These are phyloP conservation scores for Dimargaris cristalligena DNA, from an alignment of 192 early-diverging fungal genomes.

Conservation along the genomic window DNA sequence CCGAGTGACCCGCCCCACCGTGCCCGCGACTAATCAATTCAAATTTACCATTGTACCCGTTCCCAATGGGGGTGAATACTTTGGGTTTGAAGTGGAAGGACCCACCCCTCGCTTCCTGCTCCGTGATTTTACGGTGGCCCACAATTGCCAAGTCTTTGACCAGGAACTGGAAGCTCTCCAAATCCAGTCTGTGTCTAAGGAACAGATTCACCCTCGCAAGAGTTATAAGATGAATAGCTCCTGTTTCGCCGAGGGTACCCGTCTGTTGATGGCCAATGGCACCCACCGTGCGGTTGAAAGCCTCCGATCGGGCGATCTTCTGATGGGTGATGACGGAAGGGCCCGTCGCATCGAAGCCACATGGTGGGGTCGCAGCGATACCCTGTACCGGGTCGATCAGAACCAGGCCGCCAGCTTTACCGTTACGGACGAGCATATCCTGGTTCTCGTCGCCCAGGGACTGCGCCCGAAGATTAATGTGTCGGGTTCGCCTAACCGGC, in stretches of 20 bases:
- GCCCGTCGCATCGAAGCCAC: conserved; percentile 23
- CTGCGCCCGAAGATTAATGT: background rate
- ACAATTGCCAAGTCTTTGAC: conserved; percentile 92
- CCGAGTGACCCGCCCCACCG: too few relatives aligned
- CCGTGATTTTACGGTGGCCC: conserved; percentile 31
- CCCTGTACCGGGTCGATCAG: conserved; percentile 17
- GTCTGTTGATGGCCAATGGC: conserved; percentile 43
- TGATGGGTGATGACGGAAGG: conserved; percentile 23
- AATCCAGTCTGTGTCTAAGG: conserved; percentile 97
- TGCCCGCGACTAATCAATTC: background rate
- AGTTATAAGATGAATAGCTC: conserved; percentile 98
- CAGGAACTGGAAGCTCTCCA: conserved; percentile 92
- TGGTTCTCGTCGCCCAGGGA: background rate
- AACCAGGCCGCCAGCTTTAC: background rate
- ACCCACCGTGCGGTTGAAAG: conserved; percentile 17
- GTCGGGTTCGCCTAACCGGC: background rate
- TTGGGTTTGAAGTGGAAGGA: conserved; percentile 33
- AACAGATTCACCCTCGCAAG: conserved; percentile 97
- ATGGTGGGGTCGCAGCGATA: conserved; percentile 19
- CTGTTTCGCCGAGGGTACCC: conserved; percentile 31
- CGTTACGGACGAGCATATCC: conserved; percentile 7
- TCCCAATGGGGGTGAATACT: conserved; percentile 25
- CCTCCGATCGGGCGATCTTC: conserved; percentile 17
- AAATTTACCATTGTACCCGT: conserved; percentile 21
- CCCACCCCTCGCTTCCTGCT: conserved; percentile 31